phyloP scores from a whole-genome alignment of 2,329 filamentous ascomycete genomes.

The Ophiostoma australiae region DNA sequence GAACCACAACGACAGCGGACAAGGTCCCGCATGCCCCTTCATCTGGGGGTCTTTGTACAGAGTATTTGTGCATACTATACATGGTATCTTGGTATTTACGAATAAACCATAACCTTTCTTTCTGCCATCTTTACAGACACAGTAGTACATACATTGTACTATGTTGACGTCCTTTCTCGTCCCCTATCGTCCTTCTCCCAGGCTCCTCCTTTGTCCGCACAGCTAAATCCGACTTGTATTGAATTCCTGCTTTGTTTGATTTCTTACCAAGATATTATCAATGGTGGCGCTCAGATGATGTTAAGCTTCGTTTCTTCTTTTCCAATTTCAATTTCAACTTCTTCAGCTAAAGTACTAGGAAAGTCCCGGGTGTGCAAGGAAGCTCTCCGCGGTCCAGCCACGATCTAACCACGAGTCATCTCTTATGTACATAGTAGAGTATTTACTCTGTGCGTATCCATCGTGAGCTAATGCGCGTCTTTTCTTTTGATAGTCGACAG shows the following conservation, averaged over 20 bases:
- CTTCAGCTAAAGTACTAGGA: neutral
- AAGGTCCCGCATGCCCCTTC: constrained; percentile 10
- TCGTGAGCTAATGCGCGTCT: constrained; percentile 8
- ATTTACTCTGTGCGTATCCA: neutral
- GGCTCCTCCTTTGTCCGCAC: neutral
- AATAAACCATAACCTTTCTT: too few species aligned
- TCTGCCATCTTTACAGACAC: too few species aligned
- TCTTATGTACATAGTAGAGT: neutral
- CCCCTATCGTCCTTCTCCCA: neutral
- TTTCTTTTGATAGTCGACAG: neutral
- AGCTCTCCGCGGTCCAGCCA: too few species aligned
- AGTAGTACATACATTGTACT: neutral
- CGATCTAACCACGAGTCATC: neutral
- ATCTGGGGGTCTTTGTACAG: neutral
- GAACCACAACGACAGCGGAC: constrained; percentile 1
- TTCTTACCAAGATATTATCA: neutral
- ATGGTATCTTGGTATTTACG: neutral
- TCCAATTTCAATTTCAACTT: neutral
- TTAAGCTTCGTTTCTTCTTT: too few species aligned
- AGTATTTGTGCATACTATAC: neutral
- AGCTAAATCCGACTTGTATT: neutral
- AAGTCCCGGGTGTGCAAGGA: neutral
- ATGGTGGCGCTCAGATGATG: too few species aligned
- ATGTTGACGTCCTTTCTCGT: neutral
- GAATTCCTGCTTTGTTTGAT: neutral